Conservation (phyloP, 2,329 filamentous ascomycete genomes). For the Penicillium sp. region DNA sequence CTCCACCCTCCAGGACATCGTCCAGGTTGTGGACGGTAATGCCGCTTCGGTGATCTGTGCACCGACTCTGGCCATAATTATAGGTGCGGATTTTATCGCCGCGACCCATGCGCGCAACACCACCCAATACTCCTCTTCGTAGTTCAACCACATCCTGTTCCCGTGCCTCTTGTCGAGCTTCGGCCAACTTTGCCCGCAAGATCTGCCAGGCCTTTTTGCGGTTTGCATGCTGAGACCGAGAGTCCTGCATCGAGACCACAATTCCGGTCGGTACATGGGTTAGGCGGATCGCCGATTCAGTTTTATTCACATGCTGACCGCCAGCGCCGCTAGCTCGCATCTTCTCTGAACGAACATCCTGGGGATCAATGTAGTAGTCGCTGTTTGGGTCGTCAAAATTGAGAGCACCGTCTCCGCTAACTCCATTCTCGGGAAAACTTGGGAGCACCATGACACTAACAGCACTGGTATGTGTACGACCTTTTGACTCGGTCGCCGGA, state of each 20-base stretch:
- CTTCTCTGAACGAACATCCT: slow-evolving; percentile 82
- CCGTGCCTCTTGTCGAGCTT: slow-evolving; percentile 76
- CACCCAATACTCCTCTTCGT: slow-evolving; percentile 77
- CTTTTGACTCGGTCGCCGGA: slow-evolving; percentile 87
- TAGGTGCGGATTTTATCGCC: slow-evolving; percentile 95
- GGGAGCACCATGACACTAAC: slow-evolving; percentile 92
- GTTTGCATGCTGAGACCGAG: slow-evolving; percentile 87
- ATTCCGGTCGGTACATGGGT: slow-evolving; percentile 89
- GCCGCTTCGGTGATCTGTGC: slow-evolving; percentile 86
- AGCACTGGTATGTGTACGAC: slow-evolving; percentile 90
- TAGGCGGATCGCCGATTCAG: slow-evolving; percentile 90
- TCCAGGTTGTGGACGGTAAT: slow-evolving; percentile 80
- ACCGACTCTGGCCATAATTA: slow-evolving; percentile 77
- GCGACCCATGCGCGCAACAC: slow-evolving; percentile 78
- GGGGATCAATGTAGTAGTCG: slow-evolving; percentile 86
- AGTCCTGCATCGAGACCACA: slow-evolving; percentile 90
- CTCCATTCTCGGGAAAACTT: slow-evolving; percentile 67
- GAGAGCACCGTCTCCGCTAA: slow-evolving; percentile 56
- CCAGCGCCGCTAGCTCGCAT: slow-evolving; percentile 93
- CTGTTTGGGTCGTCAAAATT: slow-evolving; percentile 83
- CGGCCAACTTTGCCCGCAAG: slow-evolving; percentile 79
- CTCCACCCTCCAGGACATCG: slow-evolving; percentile 76
- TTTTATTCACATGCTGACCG: slow-evolving; percentile 98
- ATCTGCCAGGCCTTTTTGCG: slow-evolving; percentile 85
- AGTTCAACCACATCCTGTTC: slow-evolving; percentile 79